Evolutionary conservation across 164 flowering plant genomes (phyloP).

Genomic region (Tetrastigma voinierianum): DNA sequence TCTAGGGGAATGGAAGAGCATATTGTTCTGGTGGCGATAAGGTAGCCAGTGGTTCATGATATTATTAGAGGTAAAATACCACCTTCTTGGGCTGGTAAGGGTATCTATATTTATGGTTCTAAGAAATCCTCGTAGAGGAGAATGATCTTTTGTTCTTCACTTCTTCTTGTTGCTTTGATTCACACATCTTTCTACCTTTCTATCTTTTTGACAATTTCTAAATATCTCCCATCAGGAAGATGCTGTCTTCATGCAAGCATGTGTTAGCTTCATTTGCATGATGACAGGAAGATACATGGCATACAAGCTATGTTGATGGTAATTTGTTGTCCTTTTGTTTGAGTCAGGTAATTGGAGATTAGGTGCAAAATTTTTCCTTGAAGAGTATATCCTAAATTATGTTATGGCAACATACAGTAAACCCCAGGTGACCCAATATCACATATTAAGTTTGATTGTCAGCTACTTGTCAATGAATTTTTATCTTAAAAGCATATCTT

Average conservation of each 20-base stretch:
- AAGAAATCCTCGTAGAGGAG: too few relatives aligned
- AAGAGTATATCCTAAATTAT: conserved; percentile 52
- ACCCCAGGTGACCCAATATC: conserved; percentile 47
- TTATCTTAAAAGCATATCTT: too few relatives aligned
- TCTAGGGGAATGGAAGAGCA: conserved; percentile 70
- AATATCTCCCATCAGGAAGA: too few relatives aligned
- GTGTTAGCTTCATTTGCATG: too few relatives aligned
- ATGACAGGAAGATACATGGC: not conserved
- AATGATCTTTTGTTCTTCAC: too few relatives aligned
- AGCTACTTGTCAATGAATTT: too few relatives aligned
- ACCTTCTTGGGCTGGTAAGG: not conserved
- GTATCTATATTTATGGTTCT: too few relatives aligned
- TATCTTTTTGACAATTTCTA: too few relatives aligned
- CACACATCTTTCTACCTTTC: too few relatives aligned
- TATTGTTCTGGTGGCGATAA: conserved; percentile 87
- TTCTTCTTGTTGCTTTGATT: too few relatives aligned
- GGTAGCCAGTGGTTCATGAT: conserved; percentile 50
- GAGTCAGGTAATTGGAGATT: conserved; percentile 54
- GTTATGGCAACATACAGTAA: conserved; percentile 68
- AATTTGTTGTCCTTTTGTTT: conserved; percentile 5
- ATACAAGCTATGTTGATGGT: not conserved
- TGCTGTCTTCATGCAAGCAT: too few relatives aligned
- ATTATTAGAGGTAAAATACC: conserved; percentile 34
- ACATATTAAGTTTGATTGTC: too few relatives aligned
- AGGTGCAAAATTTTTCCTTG: conserved; percentile 48